Conservation (phyloP, 352 stramenopile species). For the Thalassiosira ordinaria region DNA sequence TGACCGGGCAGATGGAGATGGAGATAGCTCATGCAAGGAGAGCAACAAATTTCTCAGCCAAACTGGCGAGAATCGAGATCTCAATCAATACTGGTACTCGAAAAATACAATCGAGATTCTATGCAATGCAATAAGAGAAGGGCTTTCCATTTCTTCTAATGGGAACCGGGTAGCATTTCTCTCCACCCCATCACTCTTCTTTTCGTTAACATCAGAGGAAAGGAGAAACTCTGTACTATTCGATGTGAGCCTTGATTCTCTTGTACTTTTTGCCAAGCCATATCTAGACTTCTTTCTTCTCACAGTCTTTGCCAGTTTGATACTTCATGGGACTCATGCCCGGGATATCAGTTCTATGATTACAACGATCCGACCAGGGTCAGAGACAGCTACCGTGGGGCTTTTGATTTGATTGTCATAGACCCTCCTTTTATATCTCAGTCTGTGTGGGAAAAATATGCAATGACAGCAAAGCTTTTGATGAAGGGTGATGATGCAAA, state of each 20-base stretch:
- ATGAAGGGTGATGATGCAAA: slow-evolving; percentile 76
- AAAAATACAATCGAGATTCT: slow-evolving; percentile 86
- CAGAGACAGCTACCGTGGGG: slow-evolving; percentile 69
- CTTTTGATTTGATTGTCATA: slow-evolving; percentile 92
- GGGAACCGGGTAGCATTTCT: slow-evolving; percentile 87
- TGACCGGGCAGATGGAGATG: too few relatives aligned
- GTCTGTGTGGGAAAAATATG: slow-evolving; percentile 92
- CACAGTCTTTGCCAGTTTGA: slow-evolving; percentile 83
- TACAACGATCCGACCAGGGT: slow-evolving; percentile 89
- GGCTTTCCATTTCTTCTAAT: slow-evolving; percentile 49
- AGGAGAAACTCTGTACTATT: slow-evolving; percentile 87
- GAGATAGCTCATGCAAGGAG: too few relatives aligned
- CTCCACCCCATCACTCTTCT: slow-evolving; percentile 93
- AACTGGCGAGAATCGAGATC: slow-evolving; percentile 88
- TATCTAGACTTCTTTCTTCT: too few relatives aligned
- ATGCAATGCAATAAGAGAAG: slow-evolving; percentile 54
- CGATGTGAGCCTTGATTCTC: too few relatives aligned
- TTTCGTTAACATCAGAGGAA: slow-evolving; percentile 83
- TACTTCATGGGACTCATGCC: slow-evolving; percentile 85
- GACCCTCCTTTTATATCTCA: slow-evolving; percentile 95
- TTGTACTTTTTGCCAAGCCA: too few relatives aligned
- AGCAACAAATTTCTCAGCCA: slow-evolving; percentile 44
- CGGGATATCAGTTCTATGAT: slow-evolving; percentile 90
- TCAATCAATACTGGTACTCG: slow-evolving; percentile 98
- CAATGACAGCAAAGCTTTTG: slow-evolving; percentile 84